Conservation (phyloP, 1,139 yeast species). For the Kluyveromyces sp. region DNA sequence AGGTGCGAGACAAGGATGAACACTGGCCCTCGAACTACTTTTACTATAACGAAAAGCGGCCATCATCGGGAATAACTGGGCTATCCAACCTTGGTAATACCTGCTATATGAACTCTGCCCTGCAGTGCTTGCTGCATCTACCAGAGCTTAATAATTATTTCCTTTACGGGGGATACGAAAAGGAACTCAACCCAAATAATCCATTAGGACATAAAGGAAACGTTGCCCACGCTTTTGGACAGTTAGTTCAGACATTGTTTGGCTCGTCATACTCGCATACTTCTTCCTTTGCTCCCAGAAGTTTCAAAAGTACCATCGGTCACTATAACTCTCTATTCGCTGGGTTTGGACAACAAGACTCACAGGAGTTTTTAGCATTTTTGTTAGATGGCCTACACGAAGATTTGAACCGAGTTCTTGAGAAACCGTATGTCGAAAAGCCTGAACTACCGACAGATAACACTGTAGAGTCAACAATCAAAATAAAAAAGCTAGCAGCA, state of each 20-base stretch:
- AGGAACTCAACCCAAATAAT: slow-evolving; percentile 66
- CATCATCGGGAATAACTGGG: slow-evolving; percentile 52
- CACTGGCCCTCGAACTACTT: slow-evolving; percentile 35
- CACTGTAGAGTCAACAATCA: slow-evolving; percentile 48
- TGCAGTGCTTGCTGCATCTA: slow-evolving; percentile 82
- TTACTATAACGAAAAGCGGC: slow-evolving; percentile 26
- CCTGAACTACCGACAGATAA: slow-evolving; percentile 62
- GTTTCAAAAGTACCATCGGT: slow-evolving; percentile 75
- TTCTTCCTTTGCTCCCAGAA: slow-evolving; percentile 50
- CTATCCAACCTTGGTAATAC: slow-evolving; percentile 83
- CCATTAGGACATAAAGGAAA: slow-evolving; percentile 84
- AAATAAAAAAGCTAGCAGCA: slow-evolving; percentile 56
- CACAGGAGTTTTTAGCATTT: slow-evolving; percentile 90
- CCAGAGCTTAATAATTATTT: slow-evolving; percentile 81
- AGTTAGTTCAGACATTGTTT: slow-evolving; percentile 54
- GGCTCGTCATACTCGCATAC: slow-evolving; percentile 17
- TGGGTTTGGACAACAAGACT: slow-evolving; percentile 89
- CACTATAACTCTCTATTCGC: slow-evolving; percentile 74
- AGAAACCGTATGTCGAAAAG: slow-evolving; percentile 83
- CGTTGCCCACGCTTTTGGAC: slow-evolving; percentile 69
- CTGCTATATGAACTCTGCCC: slow-evolving; percentile 94
- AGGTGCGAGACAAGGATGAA: slow-evolving; percentile 18
- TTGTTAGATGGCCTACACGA: slow-evolving; percentile 88
- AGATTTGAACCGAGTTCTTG: slow-evolving; percentile 73
- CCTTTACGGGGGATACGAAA: slow-evolving; percentile 48